phyloP scores from a whole-genome alignment of 208 protist species.

The Porcisia hertigi region DNA sequence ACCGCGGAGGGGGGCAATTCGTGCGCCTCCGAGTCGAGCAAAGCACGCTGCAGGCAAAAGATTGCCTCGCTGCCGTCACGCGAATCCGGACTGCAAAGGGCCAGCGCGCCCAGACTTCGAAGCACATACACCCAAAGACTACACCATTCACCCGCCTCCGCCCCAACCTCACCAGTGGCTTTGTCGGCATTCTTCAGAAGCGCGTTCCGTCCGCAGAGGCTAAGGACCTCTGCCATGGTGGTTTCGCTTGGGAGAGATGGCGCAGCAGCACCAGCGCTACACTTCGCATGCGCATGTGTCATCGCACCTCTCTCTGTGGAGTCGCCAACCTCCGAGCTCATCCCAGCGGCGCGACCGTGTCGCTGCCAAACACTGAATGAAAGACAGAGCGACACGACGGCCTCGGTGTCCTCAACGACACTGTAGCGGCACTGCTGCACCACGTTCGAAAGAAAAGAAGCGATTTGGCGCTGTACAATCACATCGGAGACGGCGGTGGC shows the following conservation, averaged over 20 bases:
- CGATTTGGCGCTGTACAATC: conserved; percentile 21
- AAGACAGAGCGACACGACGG: conserved; percentile 33
- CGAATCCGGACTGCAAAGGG: conserved; percentile 36
- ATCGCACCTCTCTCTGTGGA: neutral
- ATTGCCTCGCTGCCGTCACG: conserved; percentile 52
- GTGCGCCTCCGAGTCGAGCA: conserved; percentile 53
- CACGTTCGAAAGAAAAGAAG: conserved; percentile 17
- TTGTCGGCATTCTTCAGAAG: conserved; percentile 9
- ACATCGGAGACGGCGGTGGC: conserved; percentile 19
- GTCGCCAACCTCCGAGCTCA: neutral
- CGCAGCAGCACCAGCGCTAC: neutral
- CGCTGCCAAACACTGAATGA: conserved; percentile 26
- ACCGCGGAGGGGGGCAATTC: conserved; percentile 35
- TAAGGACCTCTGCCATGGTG: conserved; percentile 26
- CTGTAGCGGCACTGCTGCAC: conserved; percentile 21
- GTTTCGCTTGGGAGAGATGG: conserved; percentile 7
- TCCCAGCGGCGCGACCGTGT: neutral
- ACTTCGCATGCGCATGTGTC: conserved; percentile 1
- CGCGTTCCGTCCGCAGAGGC: conserved; percentile 35
- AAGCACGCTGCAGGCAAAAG: conserved; percentile 59
- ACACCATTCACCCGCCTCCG: conserved; percentile 17
- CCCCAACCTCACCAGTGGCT: neutral
- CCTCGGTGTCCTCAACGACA: conserved; percentile 29
- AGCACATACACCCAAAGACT: conserved; percentile 56
- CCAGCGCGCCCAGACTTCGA: conserved; percentile 45